Evolutionary conservation across 1,284 basidiomycete genomes (phyloP), one percentile per base, ranked within the genome.

Genomic region (Cerrena zonata): DNA sequence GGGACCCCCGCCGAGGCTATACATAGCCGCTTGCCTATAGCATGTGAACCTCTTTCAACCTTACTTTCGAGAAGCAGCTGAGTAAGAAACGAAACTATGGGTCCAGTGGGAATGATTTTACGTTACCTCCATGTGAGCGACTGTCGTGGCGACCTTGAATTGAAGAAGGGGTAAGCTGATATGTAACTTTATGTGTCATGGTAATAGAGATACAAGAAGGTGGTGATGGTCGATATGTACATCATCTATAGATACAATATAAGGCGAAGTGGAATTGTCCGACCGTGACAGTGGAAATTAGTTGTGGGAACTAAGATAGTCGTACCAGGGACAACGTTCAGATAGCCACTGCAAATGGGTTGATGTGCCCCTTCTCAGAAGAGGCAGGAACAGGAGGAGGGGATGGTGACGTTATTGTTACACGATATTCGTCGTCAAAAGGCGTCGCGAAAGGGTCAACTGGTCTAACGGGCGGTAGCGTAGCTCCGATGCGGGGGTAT

Each of bases 381-480:
- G 53, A 54, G 26, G 49, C 45, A 48, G 40, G 51, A 45, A 48
- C 47, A 18, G 24, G 47, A 34, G 43, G 41, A 42, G 23, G 24
- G 39, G 42, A 13, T 42, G 45, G 30, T 4, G 46, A 39, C 3
- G 36, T 24, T 19, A 22, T 18, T 19, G n/a, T 25, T 48, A 55
- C 60, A 38, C 54, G 50, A 52, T 65, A 41, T 60, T 85, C 80
- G 61, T 88, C 86, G 64, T 89, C 87, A 67, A 89, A 89, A 11
- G 87, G 86, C 50, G 86, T 87, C 51, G 77, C 74, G 61, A 89
- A 89, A 43, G 86, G 86, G 61, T 82, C 67, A 44, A 71, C 62
- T 58, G 53, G 61, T 49, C 57, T 60, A 44, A 72, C 68, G 40
- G 71, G 68, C 56, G 70, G 64, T 53, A 70, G 70, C 66, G 70